These are phyloP conservation scores for Rhizophagus prolifer DNA, from an alignment of 192 early-diverging fungal species.

Conservation along the genomic window DNA sequence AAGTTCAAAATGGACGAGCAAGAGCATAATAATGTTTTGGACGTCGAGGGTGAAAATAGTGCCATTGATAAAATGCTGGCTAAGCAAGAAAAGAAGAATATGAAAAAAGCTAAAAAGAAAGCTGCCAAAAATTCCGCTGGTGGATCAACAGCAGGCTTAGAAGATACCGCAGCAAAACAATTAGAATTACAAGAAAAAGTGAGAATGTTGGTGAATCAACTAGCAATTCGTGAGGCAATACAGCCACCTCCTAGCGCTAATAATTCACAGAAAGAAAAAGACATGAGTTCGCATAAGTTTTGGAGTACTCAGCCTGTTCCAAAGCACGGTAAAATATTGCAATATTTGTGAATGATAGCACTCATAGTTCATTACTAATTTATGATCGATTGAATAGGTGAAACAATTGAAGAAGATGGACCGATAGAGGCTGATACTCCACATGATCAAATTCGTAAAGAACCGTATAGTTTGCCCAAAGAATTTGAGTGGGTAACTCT, in stretches of 20 bases:
- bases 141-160: neutral
- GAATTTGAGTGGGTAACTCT: slow-evolving; percentile 88
- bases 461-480: slow-evolving; percentile 82
- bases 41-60: neutral
- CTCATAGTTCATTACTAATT: neutral
- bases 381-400: slow-evolving; percentile 46
- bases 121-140: neutral
- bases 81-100: slow-evolving; percentile 24
- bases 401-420: slow-evolving; percentile 71
- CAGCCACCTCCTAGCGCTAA: neutral
- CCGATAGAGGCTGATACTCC: slow-evolving; percentile 78
- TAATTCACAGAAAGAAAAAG: slow-evolving; percentile 11
- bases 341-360: neutral
- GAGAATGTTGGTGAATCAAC: slow-evolving; percentile 12
- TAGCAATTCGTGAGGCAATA: slow-evolving; percentile 23
- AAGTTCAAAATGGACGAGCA: neutral
- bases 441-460: slow-evolving; percentile 73
- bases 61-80: slow-evolving; percentile 6
- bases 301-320: slow-evolving; percentile 98
- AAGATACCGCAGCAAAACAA: neutral
- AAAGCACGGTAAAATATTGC: slow-evolving; percentile 54
- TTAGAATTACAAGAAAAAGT: slow-evolving; percentile 28
- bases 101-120: slow-evolving; percentile 30
- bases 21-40: neutral
- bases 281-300: slow-evolving; percentile 69